phyloP scores from a whole-genome alignment of 495 filamentous ascomycete genomes.

The Hamigera avellanea region DNA sequence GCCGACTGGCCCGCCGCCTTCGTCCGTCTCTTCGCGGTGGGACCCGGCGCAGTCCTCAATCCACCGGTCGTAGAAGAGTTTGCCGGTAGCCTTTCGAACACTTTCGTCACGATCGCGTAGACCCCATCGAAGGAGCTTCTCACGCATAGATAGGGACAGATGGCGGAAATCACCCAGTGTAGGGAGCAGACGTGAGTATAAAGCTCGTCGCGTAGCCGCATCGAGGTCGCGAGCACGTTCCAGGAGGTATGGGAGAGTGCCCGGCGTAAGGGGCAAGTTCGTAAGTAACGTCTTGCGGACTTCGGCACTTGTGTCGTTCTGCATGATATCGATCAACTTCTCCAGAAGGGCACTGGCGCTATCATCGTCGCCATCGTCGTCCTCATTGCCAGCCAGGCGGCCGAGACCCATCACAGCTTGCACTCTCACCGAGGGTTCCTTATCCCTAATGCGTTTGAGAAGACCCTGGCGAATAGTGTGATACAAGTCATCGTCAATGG shows the following conservation, averaged over 20 bases:
- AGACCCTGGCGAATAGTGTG: constrained; percentile 64
- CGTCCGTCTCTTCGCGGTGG: constrained; percentile 35
- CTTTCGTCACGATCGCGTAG: constrained; percentile 89
- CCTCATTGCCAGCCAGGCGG: constrained; percentile 68
- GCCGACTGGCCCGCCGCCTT: constrained; percentile 24
- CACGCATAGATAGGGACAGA: constrained; percentile 86
- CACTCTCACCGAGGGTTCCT: constrained; percentile 79
- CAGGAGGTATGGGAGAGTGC: constrained; percentile 80
- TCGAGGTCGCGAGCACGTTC: constrained; percentile 88
- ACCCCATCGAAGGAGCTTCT: constrained; percentile 93
- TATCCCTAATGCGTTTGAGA: constrained; percentile 78
- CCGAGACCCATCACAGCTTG: constrained; percentile 90
- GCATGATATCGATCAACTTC: constrained; percentile 80
- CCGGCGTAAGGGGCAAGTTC: constrained; percentile 71
- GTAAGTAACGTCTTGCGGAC: constrained; percentile 79
- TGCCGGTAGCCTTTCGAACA: constrained; percentile 80
- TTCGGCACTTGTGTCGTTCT: constrained; percentile 90
- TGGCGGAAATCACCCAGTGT: constrained; percentile 92
- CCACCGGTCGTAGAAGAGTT: constrained; percentile 89
- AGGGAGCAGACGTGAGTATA: constrained; percentile 83
- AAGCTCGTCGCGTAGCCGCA: constrained; percentile 62
- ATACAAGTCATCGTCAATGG: constrained; percentile 83
- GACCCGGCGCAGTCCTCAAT: constrained; percentile 80
- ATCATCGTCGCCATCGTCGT: constrained; percentile 61
- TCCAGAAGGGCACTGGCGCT: constrained; percentile 54